Evolutionary conservation across 768 basidiomycete genomes (phyloP).

Genomic region (Dioszegia hungarica): DNA sequence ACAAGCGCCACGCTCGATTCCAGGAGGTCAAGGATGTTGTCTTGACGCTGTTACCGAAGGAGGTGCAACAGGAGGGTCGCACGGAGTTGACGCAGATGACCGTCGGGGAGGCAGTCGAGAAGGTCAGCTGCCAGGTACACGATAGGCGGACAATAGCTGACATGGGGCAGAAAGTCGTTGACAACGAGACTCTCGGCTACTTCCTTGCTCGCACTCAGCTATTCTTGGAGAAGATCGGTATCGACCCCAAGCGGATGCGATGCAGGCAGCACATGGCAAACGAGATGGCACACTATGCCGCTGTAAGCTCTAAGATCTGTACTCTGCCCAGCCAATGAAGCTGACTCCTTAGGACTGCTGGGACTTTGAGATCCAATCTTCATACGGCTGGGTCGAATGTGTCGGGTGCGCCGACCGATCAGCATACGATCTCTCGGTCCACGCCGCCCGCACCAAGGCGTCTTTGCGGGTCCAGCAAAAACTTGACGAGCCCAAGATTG

Average conservation of each 20-base stretch:
- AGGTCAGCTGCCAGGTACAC: conserved; percentile 38
- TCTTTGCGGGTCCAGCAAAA: conserved; percentile 80
- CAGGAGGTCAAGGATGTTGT: conserved; percentile 68
- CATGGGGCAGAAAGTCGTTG: conserved; percentile 62
- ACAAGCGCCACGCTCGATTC: conserved; percentile 86
- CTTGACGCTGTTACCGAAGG: conserved; percentile 71
- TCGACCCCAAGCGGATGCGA: conserved; percentile 72
- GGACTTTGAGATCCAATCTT: conserved; percentile 96
- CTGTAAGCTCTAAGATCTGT: conserved; percentile 45
- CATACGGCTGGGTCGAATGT: conserved; percentile 94
- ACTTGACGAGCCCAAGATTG: conserved; percentile 75
- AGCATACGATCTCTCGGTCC: conserved; percentile 91
- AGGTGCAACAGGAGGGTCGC: conserved; percentile 72
- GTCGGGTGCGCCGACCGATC: conserved; percentile 98
- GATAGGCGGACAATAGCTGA: neutral
- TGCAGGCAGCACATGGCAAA: conserved; percentile 98
- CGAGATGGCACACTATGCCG: conserved; percentile 99
- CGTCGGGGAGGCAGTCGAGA: conserved; percentile 81
- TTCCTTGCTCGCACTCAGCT: conserved; percentile 88
- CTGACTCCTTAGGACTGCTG: conserved; percentile 67
- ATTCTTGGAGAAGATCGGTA: conserved; percentile 85
- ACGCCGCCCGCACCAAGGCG: conserved; percentile 74
- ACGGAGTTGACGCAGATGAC: conserved; percentile 63
- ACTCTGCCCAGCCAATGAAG: neutral
- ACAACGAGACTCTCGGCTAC: conserved; percentile 96